phyloP scores from a whole-genome alignment of 768 basidiomycete species.

The Boletus tomentosulus region DNA sequence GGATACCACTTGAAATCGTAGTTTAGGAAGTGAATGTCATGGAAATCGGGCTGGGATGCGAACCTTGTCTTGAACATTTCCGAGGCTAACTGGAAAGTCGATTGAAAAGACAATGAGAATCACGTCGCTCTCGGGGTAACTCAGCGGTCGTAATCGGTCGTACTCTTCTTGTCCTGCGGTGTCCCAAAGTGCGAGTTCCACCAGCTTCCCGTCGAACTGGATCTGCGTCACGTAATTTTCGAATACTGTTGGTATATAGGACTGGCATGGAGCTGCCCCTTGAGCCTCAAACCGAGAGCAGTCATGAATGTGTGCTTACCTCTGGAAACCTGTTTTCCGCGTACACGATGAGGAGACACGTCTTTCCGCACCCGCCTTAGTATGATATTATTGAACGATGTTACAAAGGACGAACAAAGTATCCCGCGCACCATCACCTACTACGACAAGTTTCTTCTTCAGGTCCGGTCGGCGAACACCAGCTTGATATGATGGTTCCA shows the following conservation, averaged over 20 bases:
- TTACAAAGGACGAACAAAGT: slow-evolving; percentile 24
- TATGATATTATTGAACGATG: slow-evolving; percentile 24
- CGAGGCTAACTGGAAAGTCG: slow-evolving; percentile 88
- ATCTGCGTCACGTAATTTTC: slow-evolving; percentile 92
- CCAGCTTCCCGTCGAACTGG: slow-evolving; percentile 78
- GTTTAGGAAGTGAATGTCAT: slow-evolving; percentile 6
- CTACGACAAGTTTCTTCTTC: slow-evolving; percentile 86
- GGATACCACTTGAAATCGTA: slow-evolving; percentile 71
- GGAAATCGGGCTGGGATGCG: slow-evolving; percentile 16
- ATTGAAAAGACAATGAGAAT: slow-evolving; percentile 93
- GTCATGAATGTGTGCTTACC: slow-evolving; percentile 43
- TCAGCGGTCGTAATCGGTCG: slow-evolving; percentile 79
- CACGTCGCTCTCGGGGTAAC: slow-evolving; percentile 85
- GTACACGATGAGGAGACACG: slow-evolving; percentile 93
- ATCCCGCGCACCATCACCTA: slow-evolving; percentile 70
- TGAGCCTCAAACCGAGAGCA: slow-evolving; percentile 14
- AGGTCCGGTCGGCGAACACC: slow-evolving; percentile 61
- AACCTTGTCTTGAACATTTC: slow-evolving; percentile 88
- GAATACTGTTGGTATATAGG: slow-evolving; percentile 91
- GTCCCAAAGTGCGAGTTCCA: slow-evolving; percentile 98
- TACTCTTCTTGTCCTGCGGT: slow-evolving; percentile 98
- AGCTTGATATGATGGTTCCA: slow-evolving; percentile 27
- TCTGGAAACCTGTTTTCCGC: slow-evolving; percentile 96
- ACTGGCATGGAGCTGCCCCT: slow-evolving; percentile 40
- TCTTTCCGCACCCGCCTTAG: slow-evolving; percentile 85